These are phyloP conservation scores for Fusarium caatingaense DNA, from an alignment of 2,329 filamentous ascomycete species.

Conservation along the genomic window DNA sequence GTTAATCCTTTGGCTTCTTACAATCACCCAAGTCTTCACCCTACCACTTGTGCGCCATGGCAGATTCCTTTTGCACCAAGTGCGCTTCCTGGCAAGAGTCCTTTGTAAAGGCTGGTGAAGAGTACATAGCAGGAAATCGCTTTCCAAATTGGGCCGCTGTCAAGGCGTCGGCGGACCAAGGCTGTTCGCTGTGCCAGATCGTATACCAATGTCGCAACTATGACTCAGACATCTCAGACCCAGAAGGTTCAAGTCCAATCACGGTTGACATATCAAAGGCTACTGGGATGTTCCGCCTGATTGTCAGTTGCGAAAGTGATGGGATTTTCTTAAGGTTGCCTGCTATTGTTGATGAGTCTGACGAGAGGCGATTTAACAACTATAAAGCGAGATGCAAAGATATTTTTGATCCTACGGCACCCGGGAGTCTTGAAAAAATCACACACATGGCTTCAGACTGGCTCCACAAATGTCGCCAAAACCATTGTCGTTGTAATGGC, in stretches of 20 bases:
- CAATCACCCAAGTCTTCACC: no score
- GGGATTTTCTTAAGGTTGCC: rapidly evolving
- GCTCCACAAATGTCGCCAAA: neutral
- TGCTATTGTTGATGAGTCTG: rapidly evolving
- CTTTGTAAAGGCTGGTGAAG: rapidly evolving
- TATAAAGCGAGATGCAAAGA: neutral
- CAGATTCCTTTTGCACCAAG: no score
- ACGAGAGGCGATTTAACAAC: rapidly evolving
- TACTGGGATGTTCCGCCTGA: rapidly evolving
- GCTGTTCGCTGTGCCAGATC: neutral
- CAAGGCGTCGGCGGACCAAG: neutral
- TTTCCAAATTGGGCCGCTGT: neutral
- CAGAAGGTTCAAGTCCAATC: rapidly evolving
- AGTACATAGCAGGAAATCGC: rapidly evolving
- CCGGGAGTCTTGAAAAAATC: neutral
- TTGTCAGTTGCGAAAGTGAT: no score
- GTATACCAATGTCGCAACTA: neutral
- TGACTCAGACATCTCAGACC: neutral
- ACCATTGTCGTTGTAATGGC: neutral
- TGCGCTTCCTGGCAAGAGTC: no score
- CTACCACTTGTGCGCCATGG: rapidly evolving
- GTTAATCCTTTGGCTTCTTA: no score
- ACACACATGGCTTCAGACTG: neutral
- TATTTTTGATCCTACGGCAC: rapidly evolving
- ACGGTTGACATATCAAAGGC: rapidly evolving